Base-by-base conservation (phyloP, 1,284 basidiomycete species). In the Rhodotorula sp. region DNA sequence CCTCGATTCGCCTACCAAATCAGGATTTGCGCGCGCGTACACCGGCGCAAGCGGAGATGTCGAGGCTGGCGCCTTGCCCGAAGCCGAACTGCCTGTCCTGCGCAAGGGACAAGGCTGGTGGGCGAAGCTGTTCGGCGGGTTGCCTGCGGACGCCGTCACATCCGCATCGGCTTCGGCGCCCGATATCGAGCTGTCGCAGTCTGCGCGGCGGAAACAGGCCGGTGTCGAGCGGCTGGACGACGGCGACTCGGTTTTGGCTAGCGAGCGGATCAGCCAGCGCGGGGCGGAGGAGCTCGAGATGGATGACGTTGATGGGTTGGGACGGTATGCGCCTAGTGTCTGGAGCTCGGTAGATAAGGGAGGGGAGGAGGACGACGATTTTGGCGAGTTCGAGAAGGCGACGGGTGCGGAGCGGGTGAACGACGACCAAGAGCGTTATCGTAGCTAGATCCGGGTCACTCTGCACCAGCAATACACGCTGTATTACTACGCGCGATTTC, bases 291-390 rank as follows among this genome's bases (percentile, higher is more conserved):
- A 65, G 46, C 34, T 67, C 31, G 69, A 69, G 67, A 31, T 69
- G 59, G 69, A 73, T 30, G 72, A 71, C 46, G 72, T 73, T 26
- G 69, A 73, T 28, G 59, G 50, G 5, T 30, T 71, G 22, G 70
- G 53, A 20, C 26, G 51, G 52, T 68, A 64, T n/a, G 67, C 55
- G 53, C 30, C 46, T 62, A 56, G 57, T 18, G 28, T n/a, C n/a
- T 22, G n/a, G 26, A 48, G 48, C 24, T 44, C 40, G 40, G 22
- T 31, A 54, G 57, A 46, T 22, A 57, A 44, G 54, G 54, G 62
- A 28, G 62, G 20, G 20, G 30, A 20, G 50, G 55, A 30, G 10
- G 30, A 63, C 24, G 59, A 53, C 18, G 72, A 73, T 16, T 73
- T 57, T 37, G 72, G 72, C 18, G 72, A 71, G 7, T 73, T 73